Evolutionary conservation across 1,139 yeast species (phyloP), one percentile per base, ranked within the genome.

Genomic region (Candida sp.): DNA sequence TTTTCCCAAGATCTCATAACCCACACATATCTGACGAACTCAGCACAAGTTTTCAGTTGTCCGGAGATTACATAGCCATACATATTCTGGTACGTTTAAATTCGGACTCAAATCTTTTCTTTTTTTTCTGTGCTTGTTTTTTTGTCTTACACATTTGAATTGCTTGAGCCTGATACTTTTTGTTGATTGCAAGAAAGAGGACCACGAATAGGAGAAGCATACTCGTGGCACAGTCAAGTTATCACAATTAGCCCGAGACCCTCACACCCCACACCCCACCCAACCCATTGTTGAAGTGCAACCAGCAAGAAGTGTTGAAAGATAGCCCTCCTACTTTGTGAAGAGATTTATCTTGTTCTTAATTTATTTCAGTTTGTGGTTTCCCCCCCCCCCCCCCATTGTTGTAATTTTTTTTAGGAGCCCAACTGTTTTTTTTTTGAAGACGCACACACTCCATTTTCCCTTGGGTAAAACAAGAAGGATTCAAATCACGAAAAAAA

Each of bases 401-500:
- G 17, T 17, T 17, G 17, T n/a, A n/a, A n/a, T 38, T 38, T n/a
- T 38, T 38, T 25, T 38, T 25, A 12, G 22, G 35, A 25, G 30
- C 30, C 30, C 22, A 38, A 38, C 41, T 38, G 41, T 43, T 34
- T 12, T 27, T 25, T 39, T 39, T 42, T 31, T 42, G 38, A 26
- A 7, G 30, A 43, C 23, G 17, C 37, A 4, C 34, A 42, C 35
- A 31, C 43, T 8, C 40, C 22, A 11, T 26, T 3, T 35, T 35
- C 7, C 9, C n/a, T 32, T 32, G 23, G 11, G 26, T 9, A 22
- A 34, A 34, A 23, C 27, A 37, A 37, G 40, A 37, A 37, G 27
- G 27, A 37, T 37, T 37, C 27, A 5, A 42, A 42, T 42, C 46
- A 43, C 40, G 46, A 43, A 43, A 34, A 27, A 26, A 32, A 33